These are phyloP conservation scores for Saccharomycopsis sp. DNA, from an alignment of 805 yeast species.

Conservation along the genomic window DNA sequence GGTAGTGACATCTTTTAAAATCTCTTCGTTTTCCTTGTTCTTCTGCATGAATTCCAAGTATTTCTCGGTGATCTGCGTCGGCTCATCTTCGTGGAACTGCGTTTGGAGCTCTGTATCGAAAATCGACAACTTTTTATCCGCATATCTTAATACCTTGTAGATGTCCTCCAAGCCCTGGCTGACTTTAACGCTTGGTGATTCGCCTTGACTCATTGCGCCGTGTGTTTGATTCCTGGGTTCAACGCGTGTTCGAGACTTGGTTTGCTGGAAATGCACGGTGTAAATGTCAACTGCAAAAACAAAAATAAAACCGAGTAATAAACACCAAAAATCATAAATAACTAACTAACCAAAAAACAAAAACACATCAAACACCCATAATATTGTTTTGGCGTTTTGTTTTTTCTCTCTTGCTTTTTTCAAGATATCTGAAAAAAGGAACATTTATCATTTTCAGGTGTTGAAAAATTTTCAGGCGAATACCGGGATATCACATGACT, in stretches of 20 bases:
- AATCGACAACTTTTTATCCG: not conserved
- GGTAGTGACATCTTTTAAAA: constrained; percentile 29
- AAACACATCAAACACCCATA: not conserved
- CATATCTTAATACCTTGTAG: not conserved
- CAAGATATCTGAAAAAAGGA: not conserved
- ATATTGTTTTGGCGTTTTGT: not conserved
- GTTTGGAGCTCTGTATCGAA: not conserved
- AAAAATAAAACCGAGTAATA: not conserved
- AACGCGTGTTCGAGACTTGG: not conserved
- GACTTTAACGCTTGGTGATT: not conserved
- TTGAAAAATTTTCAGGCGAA: not conserved
- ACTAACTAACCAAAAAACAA: not conserved
- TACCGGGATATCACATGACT: not conserved
- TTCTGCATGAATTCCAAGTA: constrained; percentile 1
- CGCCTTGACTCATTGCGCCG: not conserved
- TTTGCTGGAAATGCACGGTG: not conserved
- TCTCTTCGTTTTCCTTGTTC: not conserved
- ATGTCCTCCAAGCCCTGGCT: not conserved
- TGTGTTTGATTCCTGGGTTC: not conserved
- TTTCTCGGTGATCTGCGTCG: not conserved
- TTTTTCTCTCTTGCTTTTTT: not conserved
- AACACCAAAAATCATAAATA: not conserved
- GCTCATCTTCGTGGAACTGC: not conserved
- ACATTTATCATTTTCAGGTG: not conserved
- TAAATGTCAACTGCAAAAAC: not conserved